phyloP scores from a whole-genome alignment of 1,284 basidiomycete genomes.

The Pholiota adiposa region DNA sequence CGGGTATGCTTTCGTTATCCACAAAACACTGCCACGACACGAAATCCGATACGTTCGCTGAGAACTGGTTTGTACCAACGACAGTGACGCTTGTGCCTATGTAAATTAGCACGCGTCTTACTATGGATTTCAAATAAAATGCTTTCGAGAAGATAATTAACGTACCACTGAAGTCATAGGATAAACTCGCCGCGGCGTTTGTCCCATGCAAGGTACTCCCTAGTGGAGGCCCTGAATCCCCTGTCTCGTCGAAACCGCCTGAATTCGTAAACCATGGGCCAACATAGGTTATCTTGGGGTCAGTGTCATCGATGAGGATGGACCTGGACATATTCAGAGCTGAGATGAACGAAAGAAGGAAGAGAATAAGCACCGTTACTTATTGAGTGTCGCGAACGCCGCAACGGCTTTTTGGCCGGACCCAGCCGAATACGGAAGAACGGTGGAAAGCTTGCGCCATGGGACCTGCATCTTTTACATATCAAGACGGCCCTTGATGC shows the following conservation, averaged over 20 bases:
- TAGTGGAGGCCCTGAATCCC: not conserved
- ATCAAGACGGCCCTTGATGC: no score
- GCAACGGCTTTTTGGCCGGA: no score
- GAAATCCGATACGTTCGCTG: not conserved
- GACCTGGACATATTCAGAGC: not conserved
- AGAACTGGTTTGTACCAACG: not conserved
- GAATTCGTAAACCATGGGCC: constrained; percentile 2
- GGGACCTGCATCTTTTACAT: no score
- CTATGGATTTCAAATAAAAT: not conserved
- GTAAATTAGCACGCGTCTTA: not conserved
- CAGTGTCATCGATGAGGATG: not conserved
- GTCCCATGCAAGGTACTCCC: constrained; percentile 2
- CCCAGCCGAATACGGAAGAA: not conserved
- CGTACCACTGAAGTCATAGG: not conserved
- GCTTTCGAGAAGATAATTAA: not conserved
- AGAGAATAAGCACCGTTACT: not conserved
- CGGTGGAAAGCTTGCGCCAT: not conserved
- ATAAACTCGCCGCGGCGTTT: not conserved
- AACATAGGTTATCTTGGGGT: not conserved
- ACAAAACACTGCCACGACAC: constrained; percentile 2
- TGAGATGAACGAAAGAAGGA: not conserved
- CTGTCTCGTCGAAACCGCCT: not conserved
- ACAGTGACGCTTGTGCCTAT: not conserved
- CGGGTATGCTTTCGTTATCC: not conserved
- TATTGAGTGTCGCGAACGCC: no score